A percentile compares a stretch with the other conserved stretches of the same genome.
phyloP scores from a whole-genome alignment of 163 green algal genomes.

The Chlorella variabilis region DNA sequence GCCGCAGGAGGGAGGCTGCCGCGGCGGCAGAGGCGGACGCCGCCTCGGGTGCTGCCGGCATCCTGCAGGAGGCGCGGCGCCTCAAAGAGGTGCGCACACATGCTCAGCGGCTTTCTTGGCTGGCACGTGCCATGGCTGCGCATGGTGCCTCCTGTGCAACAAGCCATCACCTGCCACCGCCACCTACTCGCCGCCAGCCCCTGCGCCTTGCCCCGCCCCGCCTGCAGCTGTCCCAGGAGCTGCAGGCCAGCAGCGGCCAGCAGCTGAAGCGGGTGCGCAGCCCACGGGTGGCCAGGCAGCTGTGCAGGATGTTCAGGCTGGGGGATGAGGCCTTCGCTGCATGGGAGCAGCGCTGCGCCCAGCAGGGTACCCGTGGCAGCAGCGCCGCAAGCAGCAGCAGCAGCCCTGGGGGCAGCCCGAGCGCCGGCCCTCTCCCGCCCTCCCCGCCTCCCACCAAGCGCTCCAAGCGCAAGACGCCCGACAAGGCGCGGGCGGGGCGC shows the following conservation, averaged over 20 bases:
- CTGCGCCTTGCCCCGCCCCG: too few species aligned
- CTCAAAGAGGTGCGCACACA: slow-evolving; percentile 12
- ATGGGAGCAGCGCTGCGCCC: neutral
- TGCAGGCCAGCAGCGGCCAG: neutral
- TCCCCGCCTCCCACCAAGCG: neutral
- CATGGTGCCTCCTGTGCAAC: too few species aligned
- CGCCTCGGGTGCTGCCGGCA: neutral
- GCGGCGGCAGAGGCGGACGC: neutral
- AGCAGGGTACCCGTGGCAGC: too few species aligned
- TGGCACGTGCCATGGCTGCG: too few species aligned
- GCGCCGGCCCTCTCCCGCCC: neutral
- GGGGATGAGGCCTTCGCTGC: neutral
- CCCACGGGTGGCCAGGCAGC: neutral
- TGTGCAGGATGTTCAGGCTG: slow-evolving; percentile 2
- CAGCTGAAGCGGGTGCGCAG: neutral
- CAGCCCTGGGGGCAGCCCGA: slow-evolving; percentile 19
- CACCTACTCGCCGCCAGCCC: too few species aligned
- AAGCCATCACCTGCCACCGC: too few species aligned
- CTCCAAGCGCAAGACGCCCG: slow-evolving; percentile 30
- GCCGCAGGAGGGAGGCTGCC: neutral
- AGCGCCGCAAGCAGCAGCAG: neutral
- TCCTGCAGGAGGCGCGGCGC: neutral
- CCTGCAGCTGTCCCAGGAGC: neutral
- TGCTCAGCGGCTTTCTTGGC: too few species aligned
- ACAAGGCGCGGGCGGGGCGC: neutral